Evolutionary conservation across 805 yeast genomes (phyloP).

Genomic region (Suhomyces sp.): DNA sequence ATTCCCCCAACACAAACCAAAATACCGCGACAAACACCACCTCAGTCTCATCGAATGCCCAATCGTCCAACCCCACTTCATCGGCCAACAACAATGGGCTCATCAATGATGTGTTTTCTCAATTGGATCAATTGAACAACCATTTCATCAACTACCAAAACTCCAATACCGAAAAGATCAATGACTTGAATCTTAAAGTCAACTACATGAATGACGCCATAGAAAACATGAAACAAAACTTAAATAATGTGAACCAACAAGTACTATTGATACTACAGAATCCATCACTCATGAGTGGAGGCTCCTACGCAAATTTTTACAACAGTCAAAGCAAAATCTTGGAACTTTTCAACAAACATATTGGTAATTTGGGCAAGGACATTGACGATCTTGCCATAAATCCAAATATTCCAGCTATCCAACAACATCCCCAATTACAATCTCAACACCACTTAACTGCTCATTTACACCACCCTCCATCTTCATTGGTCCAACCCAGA

Average conservation of each 20-base stretch:
- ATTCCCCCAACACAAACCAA: slow-evolving; percentile 1
- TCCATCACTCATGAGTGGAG: slow-evolving; percentile 1
- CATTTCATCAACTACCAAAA: slow-evolving; percentile 18
- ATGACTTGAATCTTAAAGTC: slow-evolving; percentile 17
- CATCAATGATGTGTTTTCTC: slow-evolving; percentile 12
- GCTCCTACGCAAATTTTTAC: neutral
- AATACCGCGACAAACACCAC: slow-evolving; percentile 2
- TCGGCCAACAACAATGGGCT: neutral
- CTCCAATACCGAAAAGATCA: slow-evolving; percentile 20
- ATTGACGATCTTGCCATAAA: slow-evolving; percentile 17
- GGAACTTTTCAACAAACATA: slow-evolving; percentile 20
- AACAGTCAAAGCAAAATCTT: slow-evolving; percentile 13
- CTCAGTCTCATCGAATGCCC: slow-evolving; percentile 1
- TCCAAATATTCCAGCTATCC: neutral
- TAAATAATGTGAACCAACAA: slow-evolving; percentile 16
- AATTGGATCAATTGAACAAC: slow-evolving; percentile 16
- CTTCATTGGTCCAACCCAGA: neutral
- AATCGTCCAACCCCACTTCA: slow-evolving; percentile 1
- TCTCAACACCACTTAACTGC: slow-evolving; percentile 3
- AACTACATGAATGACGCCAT: slow-evolving; percentile 14
- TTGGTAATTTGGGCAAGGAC: slow-evolving; percentile 20
- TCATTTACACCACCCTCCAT: neutral
- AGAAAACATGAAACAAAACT: slow-evolving; percentile 11
- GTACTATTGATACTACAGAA: slow-evolving; percentile 9
- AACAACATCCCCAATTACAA: slow-evolving; percentile 4